Evolutionary conservation across 177 flowering plant genomes (phyloP), one percentile per base, ranked within the genome.

Genomic region (Telopea speciosissima): DNA sequence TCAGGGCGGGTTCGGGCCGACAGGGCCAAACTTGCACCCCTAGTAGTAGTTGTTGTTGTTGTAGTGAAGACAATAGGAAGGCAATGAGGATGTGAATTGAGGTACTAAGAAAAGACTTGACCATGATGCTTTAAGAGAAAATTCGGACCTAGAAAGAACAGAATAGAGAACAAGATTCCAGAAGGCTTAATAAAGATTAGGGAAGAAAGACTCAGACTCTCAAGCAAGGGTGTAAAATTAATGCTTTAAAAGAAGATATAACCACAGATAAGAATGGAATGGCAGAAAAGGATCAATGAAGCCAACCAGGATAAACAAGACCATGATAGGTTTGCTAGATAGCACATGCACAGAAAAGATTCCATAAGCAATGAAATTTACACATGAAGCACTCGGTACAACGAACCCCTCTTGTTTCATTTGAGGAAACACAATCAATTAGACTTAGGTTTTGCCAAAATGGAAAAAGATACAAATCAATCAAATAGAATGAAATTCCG

Each of bases 401-500:
- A 16, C 3, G 54, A 49, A 49, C 14, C 4, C 54, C 14, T 49
- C 54, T 49, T 44, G 49, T 49, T 49, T 49, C 16, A 5, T 49
- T 49, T 12, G 24, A 58, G 19, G 61, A 9, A 58, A 36, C 60
- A 16, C 10, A 67, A n/a, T 21, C 61, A 58, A 0, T 21, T 7
- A n/a, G n/a, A n/a, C 8, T 2, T n/a, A n/a, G 5, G 3, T 58
- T 58, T 58, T 58, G n/a, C 59, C 17, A n/a, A 58, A 3, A 49
- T 49, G 54, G 54, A 49, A 10, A 49, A 49, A 49, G 3, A 16
- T 12, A 24, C 19, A 44, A 62, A 11, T 23, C 9, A 13, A 44
- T 28, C 40, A 64, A 52, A 49, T 52, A 56, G 42, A 59, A n/a
- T 49, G 63, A 25, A 68, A 19, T 67, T 65, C 36, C 49, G 31